These are phyloP conservation scores for Cladosporium sp. DNA, from an alignment of 2,329 filamentous ascomycete species.

Conservation along the genomic window DNA sequence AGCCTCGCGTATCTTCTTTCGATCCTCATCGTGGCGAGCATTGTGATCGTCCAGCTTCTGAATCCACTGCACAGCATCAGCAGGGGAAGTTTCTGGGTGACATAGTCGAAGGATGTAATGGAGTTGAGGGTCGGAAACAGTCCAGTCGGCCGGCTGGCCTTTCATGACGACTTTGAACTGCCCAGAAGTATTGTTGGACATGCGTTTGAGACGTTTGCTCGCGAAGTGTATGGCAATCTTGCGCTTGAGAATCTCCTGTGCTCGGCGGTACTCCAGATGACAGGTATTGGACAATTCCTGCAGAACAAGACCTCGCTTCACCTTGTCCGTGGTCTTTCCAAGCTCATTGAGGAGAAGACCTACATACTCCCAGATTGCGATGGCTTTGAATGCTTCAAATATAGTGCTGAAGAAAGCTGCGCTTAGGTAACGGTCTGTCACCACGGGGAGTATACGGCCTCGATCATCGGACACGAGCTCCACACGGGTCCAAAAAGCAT, in stretches of 20 bases:
- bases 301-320: conserved; percentile 11
- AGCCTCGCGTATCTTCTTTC: conserved; percentile 8
- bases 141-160: conserved; percentile 13
- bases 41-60: conserved; percentile 19
- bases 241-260: conserved; percentile 13
- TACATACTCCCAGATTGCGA: conserved; percentile 17
- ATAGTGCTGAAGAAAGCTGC: conserved; percentile 16
- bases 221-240: conserved; percentile 11
- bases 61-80: neutral
- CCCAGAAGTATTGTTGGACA: neutral
- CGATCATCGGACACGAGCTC: conserved; percentile 14
- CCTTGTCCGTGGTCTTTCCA: conserved; percentile 9
- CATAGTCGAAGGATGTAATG: conserved; percentile 15
- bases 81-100: neutral
- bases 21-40: conserved; percentile 12
- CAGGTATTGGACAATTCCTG: conserved; percentile 17
- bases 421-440: conserved; percentile 13
- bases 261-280: conserved; percentile 16
- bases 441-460: conserved; percentile 13
- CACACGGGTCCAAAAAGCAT: conserved; percentile 5
- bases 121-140: conserved; percentile 16
- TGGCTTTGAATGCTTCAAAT: conserved; percentile 13
- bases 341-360: conserved; percentile 8
- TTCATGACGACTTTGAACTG: conserved; percentile 13
- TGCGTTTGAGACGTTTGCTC: conserved; percentile 14